A percentile compares a stretch with the other conserved stretches of the same genome.
phyloP scores from a whole-genome alignment of 208 protist species.

The Herpetomonas tarakana region DNA sequence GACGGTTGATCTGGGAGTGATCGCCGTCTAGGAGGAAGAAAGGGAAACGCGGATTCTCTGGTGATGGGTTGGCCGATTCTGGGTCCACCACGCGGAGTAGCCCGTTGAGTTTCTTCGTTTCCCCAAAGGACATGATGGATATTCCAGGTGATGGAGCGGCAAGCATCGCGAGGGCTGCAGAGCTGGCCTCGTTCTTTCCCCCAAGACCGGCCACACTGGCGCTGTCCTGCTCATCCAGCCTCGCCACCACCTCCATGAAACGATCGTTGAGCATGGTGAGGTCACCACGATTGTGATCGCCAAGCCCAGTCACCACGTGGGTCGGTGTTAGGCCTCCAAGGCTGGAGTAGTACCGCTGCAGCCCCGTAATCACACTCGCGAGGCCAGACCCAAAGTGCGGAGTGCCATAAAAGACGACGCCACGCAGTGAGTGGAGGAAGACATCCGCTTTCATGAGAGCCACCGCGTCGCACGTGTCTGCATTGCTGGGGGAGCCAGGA shows the following conservation, averaged over 20 bases:
- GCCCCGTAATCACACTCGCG: slow-evolving; percentile 49
- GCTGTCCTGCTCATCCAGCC: slow-evolving; percentile 6
- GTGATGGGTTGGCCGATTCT: slow-evolving; percentile 53
- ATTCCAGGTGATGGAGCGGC: slow-evolving; percentile 4
- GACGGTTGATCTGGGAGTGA: slow-evolving; percentile 47
- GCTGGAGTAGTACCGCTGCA: slow-evolving; percentile 51
- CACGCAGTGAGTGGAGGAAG: slow-evolving; percentile 34
- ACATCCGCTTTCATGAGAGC: slow-evolving; percentile 10
- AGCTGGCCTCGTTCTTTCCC: background rate
- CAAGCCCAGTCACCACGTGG: slow-evolving; percentile 45
- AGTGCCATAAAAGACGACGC: slow-evolving; percentile 72
- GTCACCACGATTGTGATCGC: slow-evolving; percentile 51
- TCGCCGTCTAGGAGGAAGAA: slow-evolving; percentile 59
- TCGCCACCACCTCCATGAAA: slow-evolving; percentile 50
- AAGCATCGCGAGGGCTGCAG: background rate
- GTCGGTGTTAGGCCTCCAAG: slow-evolving; percentile 53
- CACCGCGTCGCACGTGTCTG: slow-evolving; percentile 1
- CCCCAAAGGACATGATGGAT: slow-evolving; percentile 53
- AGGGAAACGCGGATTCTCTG: slow-evolving; percentile 46
- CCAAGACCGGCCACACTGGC: background rate
- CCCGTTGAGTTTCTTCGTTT: slow-evolving; percentile 45
- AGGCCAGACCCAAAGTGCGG: slow-evolving; percentile 70
- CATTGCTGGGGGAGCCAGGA: background rate
- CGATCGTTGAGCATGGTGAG: slow-evolving; percentile 42
- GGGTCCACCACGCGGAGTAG: slow-evolving; percentile 56